Evolutionary conservation across 2,329 filamentous ascomycete species (phyloP).

Genomic region (Aureobasidium sp.): DNA sequence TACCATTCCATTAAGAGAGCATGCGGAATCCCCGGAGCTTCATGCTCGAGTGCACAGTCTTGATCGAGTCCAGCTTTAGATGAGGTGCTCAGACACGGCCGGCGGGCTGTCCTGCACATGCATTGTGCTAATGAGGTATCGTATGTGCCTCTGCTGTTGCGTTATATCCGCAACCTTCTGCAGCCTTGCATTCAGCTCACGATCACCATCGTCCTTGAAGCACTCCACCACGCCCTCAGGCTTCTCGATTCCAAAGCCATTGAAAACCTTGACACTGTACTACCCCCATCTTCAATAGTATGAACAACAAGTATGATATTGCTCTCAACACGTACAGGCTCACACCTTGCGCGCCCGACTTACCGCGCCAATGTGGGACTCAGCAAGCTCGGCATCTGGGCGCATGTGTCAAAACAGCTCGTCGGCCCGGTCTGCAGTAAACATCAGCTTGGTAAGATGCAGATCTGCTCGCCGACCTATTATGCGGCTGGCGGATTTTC

Average conservation of each 20-base stretch:
- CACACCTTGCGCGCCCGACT: neutral
- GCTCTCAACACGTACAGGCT: neutral
- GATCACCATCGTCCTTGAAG: neutral
- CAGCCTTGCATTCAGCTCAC: neutral
- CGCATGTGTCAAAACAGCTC: slow-evolving; percentile 6
- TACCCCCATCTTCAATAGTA: neutral
- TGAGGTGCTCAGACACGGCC: neutral
- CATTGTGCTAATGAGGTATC: neutral
- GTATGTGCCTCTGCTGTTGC: neutral
- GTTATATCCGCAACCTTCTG: neutral
- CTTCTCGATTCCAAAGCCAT: neutral
- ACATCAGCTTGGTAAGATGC: neutral
- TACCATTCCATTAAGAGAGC: neutral
- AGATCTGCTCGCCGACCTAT: neutral
- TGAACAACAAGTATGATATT: neutral
- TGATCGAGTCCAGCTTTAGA: neutral
- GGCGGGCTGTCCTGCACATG: neutral
- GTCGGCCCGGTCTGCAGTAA: neutral
- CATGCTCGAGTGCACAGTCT: neutral
- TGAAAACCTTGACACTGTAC: neutral
- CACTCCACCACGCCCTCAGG: neutral
- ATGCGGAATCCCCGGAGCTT: neutral
- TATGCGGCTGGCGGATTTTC: neutral
- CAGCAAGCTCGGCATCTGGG: neutral
- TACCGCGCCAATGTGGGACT: slow-evolving; percentile 1